Percentiles rank a stretch among this genome's conserved stretches.
Conservation (phyloP, 2,329 filamentous ascomycete species). For the Neofusicoccum parvum region DNA sequence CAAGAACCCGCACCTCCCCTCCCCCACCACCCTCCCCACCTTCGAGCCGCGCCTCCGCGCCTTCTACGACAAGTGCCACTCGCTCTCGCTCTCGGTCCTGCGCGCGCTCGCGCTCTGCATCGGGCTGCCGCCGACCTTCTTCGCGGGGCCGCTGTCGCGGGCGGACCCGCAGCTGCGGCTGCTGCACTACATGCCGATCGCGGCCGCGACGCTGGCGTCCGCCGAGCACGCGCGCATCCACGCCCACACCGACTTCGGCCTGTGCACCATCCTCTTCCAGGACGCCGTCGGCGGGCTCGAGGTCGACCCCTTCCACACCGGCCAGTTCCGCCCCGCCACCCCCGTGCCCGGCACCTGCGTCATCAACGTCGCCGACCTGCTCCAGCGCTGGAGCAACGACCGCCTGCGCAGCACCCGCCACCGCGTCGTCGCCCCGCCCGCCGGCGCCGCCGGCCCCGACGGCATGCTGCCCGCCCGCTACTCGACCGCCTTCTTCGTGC, state of each 20-base stretch:
- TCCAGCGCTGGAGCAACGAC: slow-evolving; percentile 88
- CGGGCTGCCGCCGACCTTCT: slow-evolving; percentile 70
- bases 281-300: slow-evolving; percentile 19
- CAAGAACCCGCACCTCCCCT: slow-evolving; percentile 64
- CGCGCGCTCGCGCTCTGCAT: slow-evolving; percentile 81
- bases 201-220: slow-evolving; percentile 61
- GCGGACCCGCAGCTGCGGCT: slow-evolving; percentile 61
- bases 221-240: slow-evolving; percentile 70
- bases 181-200: slow-evolving; percentile 74
- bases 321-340: slow-evolving; percentile 77
- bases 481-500: slow-evolving; percentile 91
- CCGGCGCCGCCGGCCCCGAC: slow-evolving; percentile 41
- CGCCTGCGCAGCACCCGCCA: slow-evolving; percentile 89
- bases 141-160: slow-evolving; percentile 70
- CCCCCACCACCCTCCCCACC: slow-evolving; percentile 48
- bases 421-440: slow-evolving; percentile 81
- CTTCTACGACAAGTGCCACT: slow-evolving; percentile 75
- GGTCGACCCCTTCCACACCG: slow-evolving; percentile 67
- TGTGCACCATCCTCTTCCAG: slow-evolving; percentile 54
- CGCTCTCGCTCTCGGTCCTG: slow-evolving; percentile 77
- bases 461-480: slow-evolving; percentile 70
- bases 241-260: slow-evolving; percentile 69
- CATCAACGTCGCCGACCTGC: slow-evolving; percentile 83
- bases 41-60: slow-evolving; percentile 75
- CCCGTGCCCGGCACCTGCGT: slow-evolving; percentile 82